phyloP scores from a whole-genome alignment of 169 alveolate species.

The Cryptosporidium meleagridis region DNA sequence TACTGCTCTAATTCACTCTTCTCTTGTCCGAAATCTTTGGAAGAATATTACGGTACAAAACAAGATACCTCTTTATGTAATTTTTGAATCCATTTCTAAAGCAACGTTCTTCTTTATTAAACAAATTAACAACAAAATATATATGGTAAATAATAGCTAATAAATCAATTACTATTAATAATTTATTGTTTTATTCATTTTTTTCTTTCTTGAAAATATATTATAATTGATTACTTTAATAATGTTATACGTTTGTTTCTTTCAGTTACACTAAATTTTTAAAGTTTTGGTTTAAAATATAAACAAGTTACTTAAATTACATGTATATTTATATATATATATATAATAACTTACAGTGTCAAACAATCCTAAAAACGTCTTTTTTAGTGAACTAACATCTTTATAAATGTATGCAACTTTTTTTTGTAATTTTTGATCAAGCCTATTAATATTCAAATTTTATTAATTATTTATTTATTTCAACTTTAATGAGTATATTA shows the following conservation, averaged over 20 bases:
- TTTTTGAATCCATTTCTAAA: constrained; percentile 52
- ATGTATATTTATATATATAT: too few relatives aligned
- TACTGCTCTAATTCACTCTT: constrained; percentile 21
- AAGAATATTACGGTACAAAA: constrained; percentile 24
- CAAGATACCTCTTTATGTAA: constrained; percentile 27
- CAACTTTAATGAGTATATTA: background rate
- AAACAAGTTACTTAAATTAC: background rate
- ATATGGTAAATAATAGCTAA: constrained; percentile 22
- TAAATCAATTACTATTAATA: background rate
- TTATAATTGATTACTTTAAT: too few relatives aligned
- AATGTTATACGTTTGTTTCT: background rate
- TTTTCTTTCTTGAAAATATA: background rate
- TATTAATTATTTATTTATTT: background rate
- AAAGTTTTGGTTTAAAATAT: background rate
- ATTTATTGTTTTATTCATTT: background rate
- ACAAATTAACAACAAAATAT: constrained; percentile 49
- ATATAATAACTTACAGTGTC: constrained; percentile 10
- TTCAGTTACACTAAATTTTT: constrained; percentile 4
- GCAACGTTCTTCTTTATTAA: constrained; percentile 68
- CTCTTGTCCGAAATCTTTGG: constrained; percentile 39
- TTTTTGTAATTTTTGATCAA: constrained; percentile 9
- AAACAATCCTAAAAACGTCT: background rate
- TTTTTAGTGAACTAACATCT: background rate
- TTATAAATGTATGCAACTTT: constrained; percentile 14
- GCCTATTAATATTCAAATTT: background rate